Base-by-base conservation (phyloP, 129 eudicot species). In the Daucus carota region DNA sequence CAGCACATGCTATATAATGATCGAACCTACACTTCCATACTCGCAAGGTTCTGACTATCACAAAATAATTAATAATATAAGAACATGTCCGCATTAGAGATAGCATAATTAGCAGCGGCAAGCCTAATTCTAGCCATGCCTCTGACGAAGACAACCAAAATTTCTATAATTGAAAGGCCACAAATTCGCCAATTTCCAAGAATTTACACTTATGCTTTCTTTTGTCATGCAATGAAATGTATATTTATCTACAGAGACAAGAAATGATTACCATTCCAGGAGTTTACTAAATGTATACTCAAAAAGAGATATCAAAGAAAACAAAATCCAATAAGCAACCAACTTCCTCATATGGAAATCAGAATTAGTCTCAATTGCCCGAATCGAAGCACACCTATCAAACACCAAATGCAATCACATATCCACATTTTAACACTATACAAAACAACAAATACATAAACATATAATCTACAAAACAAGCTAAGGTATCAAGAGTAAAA, bases 331-430 rank as follows among this genome's bases (percentile, higher is more conserved):
- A 72, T 84, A 84, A 40, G 72, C 72, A 57, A 78, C 85, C 83
- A 84, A 73, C 72, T 84, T 81, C 72, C 75, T 47, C 85, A 81
- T 45, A 40, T 78, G 76, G 72, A 43, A 26, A 29, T 78, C 72
- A 2, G 85, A 84, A 72, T 80, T 71, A 38, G 67, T 70, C 83
- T 84, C 88, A 33, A 84, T 81, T 46, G 88, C 88, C 45, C 78
- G 73, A 50, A 84, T 81, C 16, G 88, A 81, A 32, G 85, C 83
- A 81, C 59, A 81, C 74, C 88, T 84, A 75, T 41, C 54, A 72
- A 8, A 24, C n/a, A 54, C 32, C 70, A 72, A 10, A 71, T 29
- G 48, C 70, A 59, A 34, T 32, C 54, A 20, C 28, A 73, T 40
- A 50, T 20, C 18, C 2, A 50, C 59, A n/a, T n/a, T 54, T 57